Base-by-base conservation (phyloP, 164 flowering plant species). In the Pachysandra terminalis region DNA sequence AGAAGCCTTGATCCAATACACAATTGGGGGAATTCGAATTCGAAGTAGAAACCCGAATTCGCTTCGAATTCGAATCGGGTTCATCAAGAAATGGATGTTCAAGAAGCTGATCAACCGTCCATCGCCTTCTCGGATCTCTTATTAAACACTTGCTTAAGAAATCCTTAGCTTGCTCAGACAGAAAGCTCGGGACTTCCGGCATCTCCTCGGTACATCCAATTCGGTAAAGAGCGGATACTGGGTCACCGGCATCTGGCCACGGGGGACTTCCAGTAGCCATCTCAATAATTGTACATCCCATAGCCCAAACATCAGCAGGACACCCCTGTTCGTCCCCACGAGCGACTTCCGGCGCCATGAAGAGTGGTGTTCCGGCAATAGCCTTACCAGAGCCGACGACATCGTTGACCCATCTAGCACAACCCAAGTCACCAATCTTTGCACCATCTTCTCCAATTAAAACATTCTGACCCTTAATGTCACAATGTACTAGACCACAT, bases 261-360 rank as follows among this genome's bases (percentile, higher is more conserved):
- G 96, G 94, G 0, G 67, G 45, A 0, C 57, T 55, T 35, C 98
- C 98, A 0, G 91, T 90, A 0, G 84, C 89, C 93, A 88, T 87
- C 72, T 90, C 97, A 15, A 91, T 81, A 10, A 94, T 66, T 7
- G 90, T 85, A 60, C 98, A 91, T 17, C 97, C 97, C 23, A 91
- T 56, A 8, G 94, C 84, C 98, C 98, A 93, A 0, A 93, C 60
- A 66, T 93, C 98, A 8, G 94, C 85, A 9, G 84, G 68, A 10
- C 69, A 77, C 5, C 95, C 83, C 75, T 93, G 98, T 26, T 78
- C 84, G 54, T 88, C 88, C 3, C 93, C 87, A 0, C 88, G 77
- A 0, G 85, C 92, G 41, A 88, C 96, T 68, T 93, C 98, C 15
- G 98, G 98, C 24, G 96, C 82, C 98, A 93, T 93, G 61, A 80